These are phyloP conservation scores for Beauveria sp. DNA, from an alignment of 2,329 filamentous ascomycete genomes.

Conservation along the genomic window DNA sequence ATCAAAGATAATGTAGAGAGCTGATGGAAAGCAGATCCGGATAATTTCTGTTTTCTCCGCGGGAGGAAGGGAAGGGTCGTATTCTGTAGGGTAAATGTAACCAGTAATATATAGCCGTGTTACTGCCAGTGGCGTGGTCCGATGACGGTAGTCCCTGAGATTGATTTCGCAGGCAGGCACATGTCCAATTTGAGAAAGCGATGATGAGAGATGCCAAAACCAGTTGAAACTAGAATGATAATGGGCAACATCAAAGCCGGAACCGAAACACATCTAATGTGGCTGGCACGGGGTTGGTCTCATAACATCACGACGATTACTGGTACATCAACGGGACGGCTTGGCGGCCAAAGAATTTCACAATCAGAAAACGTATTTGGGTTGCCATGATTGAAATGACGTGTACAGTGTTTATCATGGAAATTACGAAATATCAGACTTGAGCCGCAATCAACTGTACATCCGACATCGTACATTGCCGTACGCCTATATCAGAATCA, in stretches of 20 bases:
- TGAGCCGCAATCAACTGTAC: not conserved
- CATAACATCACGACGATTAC: not conserved
- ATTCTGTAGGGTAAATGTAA: not conserved
- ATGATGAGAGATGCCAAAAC: no score
- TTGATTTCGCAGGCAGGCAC: not conserved
- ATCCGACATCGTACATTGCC: not conserved
- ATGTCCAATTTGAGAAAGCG: no score
- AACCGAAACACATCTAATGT: not conserved
- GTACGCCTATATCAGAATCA: not conserved
- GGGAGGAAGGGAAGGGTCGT: constrained; percentile 22
- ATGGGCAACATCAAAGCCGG: no score
- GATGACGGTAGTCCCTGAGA: not conserved
- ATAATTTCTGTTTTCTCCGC: constrained; percentile 37
- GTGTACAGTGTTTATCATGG: not conserved
- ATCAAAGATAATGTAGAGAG: constrained; percentile 29
- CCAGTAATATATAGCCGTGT: no score
- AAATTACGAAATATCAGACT: not conserved
- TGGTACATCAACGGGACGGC: no score
- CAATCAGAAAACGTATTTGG: no score
- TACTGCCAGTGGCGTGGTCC: no score
- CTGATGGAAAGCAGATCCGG: constrained; percentile 28
- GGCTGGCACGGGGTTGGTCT: not conserved
- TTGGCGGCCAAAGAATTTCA: no score
- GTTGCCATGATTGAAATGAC: not conserved
- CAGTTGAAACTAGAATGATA: no score